Conservation (phyloP, 345 rosid species). For the Moringa oleifera region DNA sequence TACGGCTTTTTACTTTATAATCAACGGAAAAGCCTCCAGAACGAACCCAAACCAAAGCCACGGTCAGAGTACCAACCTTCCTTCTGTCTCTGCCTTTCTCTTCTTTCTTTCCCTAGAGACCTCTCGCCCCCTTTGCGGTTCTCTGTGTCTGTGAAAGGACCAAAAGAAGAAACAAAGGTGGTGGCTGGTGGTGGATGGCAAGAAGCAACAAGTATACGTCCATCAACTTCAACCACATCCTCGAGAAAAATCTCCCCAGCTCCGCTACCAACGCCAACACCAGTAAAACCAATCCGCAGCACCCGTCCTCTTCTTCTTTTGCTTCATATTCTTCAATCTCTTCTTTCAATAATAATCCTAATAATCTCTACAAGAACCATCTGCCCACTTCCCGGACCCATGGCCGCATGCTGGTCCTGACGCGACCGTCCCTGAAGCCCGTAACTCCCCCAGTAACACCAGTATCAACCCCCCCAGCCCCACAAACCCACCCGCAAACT, state of each 20-base stretch:
- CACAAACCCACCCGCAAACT: conserved; percentile 13
- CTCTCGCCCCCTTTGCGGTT: not conserved
- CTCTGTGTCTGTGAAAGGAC: too few species aligned
- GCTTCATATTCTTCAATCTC: conserved; percentile 43
- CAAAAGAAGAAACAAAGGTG: not conserved
- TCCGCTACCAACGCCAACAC: conserved; percentile 20
- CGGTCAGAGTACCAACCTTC: not conserved
- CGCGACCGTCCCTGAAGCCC: conserved; percentile 61
- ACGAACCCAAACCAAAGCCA: not conserved
- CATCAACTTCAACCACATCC: conserved; percentile 68
- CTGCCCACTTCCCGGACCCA: conserved; percentile 31
- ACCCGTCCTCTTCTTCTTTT: conserved; percentile 24
- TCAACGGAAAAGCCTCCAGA: not conserved
- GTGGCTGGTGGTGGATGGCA: conserved; percentile 42
- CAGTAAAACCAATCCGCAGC: conserved; percentile 10
- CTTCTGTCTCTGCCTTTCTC: not conserved
- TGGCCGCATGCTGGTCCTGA: conserved; percentile 91
- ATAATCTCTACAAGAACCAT: not conserved
- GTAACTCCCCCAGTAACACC: conserved; percentile 5
- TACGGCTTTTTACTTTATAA: too few species aligned
- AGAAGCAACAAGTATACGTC: conserved; percentile 69
- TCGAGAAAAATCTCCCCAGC: conserved; percentile 39
- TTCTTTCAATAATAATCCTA: conserved; percentile 2
- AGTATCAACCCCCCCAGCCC: conserved; percentile 18
- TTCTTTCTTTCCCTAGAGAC: not conserved